These are phyloP conservation scores for Emmonsia crescens DNA, from an alignment of 2,329 filamentous ascomycete species.

Conservation along the genomic window DNA sequence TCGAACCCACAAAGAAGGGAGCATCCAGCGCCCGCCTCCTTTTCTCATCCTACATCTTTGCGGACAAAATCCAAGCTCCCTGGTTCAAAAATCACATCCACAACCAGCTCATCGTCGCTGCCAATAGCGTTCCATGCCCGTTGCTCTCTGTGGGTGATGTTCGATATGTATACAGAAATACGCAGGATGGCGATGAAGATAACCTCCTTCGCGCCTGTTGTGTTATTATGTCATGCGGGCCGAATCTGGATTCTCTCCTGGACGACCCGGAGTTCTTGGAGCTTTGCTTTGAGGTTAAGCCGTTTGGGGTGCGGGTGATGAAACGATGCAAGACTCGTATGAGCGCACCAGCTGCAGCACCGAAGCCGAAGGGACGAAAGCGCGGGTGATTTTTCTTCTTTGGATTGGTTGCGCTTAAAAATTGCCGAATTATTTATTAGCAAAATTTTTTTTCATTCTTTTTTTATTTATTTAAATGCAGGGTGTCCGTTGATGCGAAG, in stretches of 20 bases:
- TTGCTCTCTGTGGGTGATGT: background rate
- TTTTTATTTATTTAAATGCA: too few species aligned
- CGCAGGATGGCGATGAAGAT: background rate
- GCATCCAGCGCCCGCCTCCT: background rate
- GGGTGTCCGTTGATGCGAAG: too few species aligned
- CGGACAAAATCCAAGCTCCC: conserved; percentile 1
- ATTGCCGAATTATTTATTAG: background rate
- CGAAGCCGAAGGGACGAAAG: background rate
- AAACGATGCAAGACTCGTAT: background rate
- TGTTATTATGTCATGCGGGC: background rate
- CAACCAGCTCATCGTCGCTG: background rate
- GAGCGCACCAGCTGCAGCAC: background rate
- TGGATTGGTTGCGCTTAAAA: background rate
- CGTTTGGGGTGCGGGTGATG: background rate
- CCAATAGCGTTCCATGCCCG: background rate
- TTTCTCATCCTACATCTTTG: conserved; percentile 3
- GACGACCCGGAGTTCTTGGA: background rate
- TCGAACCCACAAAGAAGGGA: background rate
- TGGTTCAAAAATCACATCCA: conserved; percentile 3
- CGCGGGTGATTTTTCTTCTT: background rate
- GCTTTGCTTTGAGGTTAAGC: background rate
- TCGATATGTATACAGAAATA: background rate
- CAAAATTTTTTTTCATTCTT: too few species aligned
- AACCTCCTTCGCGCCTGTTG: background rate
- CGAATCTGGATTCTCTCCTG: background rate